A percentile compares a stretch with the other conserved stretches of the same genome.
Conservation (phyloP, 2,329 filamentous ascomycete genomes). For the Alternaria arborescens region DNA sequence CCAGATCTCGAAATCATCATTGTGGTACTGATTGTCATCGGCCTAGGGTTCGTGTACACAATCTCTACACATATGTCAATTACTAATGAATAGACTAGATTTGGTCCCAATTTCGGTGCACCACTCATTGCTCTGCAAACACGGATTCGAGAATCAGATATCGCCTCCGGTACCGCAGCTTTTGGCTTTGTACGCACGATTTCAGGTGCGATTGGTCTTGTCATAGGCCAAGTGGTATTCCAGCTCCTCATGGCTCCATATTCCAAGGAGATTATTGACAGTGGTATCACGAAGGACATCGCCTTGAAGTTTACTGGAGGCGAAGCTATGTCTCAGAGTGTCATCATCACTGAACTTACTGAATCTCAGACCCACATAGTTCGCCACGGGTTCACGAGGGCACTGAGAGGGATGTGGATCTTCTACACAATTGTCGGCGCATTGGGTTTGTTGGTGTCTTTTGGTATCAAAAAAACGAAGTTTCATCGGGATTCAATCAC, state of each 20-base stretch:
- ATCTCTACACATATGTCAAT: no score
- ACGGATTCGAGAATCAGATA: constrained; percentile 62
- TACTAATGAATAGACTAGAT: constrained; percentile 10
- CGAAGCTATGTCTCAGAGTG: constrained; percentile 46
- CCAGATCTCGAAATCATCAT: constrained; percentile 50
- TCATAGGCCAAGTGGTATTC: constrained; percentile 62
- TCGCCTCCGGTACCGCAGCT: constrained; percentile 61
- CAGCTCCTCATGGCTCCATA: constrained; percentile 64
- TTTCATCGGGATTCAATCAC: constrained; percentile 20
- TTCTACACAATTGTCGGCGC: constrained; percentile 57
- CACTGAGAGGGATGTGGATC: constrained; percentile 61
- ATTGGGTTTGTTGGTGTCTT: constrained; percentile 42
- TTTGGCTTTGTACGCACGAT: constrained; percentile 59
- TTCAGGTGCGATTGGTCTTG: constrained; percentile 58
- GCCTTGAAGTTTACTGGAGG: constrained; percentile 37
- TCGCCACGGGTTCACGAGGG: constrained; percentile 52
- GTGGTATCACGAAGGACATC: constrained; percentile 30
- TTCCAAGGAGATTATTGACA: constrained; percentile 33
- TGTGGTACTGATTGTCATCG: constrained; percentile 59
- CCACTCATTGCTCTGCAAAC: constrained; percentile 65
- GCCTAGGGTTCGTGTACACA: constrained; percentile 49
- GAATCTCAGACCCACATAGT: constrained; percentile 50
- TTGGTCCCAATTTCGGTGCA: constrained; percentile 64
- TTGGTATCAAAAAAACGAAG: constrained; percentile 45
- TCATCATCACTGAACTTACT: constrained; percentile 29